Percentiles rank a stretch among this genome's conserved stretches.
phyloP scores from a whole-genome alignment of 257 asterid genomes.

The Orobanche coerulescens region DNA sequence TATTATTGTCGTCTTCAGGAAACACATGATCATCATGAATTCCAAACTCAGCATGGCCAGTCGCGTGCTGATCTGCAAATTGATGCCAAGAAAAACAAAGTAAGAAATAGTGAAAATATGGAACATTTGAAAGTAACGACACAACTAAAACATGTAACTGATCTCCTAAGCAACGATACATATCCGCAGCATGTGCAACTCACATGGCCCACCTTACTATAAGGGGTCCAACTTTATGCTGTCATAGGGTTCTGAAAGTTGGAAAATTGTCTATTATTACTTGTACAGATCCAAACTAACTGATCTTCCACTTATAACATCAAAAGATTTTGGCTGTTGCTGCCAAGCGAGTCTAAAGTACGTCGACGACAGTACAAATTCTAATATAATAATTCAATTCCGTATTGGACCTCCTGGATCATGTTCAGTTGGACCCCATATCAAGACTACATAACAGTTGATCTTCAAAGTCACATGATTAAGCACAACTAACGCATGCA shows the following conservation, averaged over 20 bases:
- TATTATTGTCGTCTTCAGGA: slow-evolving; percentile 34
- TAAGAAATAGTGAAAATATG: background rate
- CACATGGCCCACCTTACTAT: no score
- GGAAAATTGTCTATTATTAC: background rate
- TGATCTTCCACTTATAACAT: background rate
- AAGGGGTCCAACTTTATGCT: background rate
- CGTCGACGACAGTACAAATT: no score
- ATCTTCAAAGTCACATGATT: background rate
- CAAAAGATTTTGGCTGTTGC: no score
- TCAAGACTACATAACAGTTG: background rate
- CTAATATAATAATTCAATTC: background rate
- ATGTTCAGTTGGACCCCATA: background rate
- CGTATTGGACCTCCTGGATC: background rate
- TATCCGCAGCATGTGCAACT: no score
- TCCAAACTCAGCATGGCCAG: slow-evolving; percentile 45
- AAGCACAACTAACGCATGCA: background rate
- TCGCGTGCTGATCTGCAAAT: slow-evolving; percentile 36
- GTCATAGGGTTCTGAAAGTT: background rate
- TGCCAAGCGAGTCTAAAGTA: no score
- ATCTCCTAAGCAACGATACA: background rate
- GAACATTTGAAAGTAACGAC: background rate
- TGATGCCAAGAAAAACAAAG: slow-evolving; percentile 15
- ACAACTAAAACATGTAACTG: background rate
- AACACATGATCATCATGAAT: slow-evolving; percentile 34
- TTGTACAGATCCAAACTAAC: background rate